Conservation (phyloP, 768 basidiomycete genomes). For the Leccinum ochraceum region DNA sequence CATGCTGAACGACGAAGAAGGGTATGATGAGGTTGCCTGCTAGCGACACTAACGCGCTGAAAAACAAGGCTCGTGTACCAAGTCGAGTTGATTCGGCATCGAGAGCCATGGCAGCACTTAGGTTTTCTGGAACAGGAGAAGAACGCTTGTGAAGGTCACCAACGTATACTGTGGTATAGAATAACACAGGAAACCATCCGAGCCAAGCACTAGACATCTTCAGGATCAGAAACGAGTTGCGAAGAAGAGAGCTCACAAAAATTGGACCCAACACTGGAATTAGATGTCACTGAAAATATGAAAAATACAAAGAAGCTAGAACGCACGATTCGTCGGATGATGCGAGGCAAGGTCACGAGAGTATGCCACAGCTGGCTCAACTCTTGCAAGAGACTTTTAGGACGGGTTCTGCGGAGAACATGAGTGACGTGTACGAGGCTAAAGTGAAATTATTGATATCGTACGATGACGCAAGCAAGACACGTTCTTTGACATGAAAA, state of each 20-base stretch:
- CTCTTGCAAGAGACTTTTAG: conserved; percentile 41
- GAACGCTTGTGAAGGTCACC: conserved; percentile 78
- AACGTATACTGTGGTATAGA: conserved; percentile 86
- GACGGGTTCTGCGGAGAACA: conserved; percentile 10
- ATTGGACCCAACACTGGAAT: conserved; percentile 71
- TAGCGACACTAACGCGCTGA: conserved; percentile 70
- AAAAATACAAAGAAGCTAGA: conserved; percentile 4
- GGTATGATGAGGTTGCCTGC: conserved; percentile 71
- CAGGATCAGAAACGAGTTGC: neutral
- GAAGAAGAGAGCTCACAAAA: conserved; percentile 57
- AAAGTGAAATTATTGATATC: neutral
- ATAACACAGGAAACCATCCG: conserved; percentile 91
- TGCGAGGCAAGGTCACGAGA: conserved; percentile 63
- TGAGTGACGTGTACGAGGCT: conserved; percentile 4
- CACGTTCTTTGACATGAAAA: conserved; percentile 66
- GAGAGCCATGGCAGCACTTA: conserved; percentile 36
- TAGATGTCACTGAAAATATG: conserved; percentile 9
- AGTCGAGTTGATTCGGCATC: conserved; percentile 77
- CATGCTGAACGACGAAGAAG: conserved; percentile 46
- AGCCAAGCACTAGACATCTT: conserved; percentile 65
- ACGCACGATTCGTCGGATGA: conserved; percentile 81
- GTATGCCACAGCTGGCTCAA: conserved; percentile 72
- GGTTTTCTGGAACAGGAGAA: conserved; percentile 34
- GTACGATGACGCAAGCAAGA: conserved; percentile 51
- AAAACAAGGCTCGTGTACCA: conserved; percentile 83